Conservation (phyloP, 2,329 filamentous ascomycete species). For the Microcyclospora tardicrescens region DNA sequence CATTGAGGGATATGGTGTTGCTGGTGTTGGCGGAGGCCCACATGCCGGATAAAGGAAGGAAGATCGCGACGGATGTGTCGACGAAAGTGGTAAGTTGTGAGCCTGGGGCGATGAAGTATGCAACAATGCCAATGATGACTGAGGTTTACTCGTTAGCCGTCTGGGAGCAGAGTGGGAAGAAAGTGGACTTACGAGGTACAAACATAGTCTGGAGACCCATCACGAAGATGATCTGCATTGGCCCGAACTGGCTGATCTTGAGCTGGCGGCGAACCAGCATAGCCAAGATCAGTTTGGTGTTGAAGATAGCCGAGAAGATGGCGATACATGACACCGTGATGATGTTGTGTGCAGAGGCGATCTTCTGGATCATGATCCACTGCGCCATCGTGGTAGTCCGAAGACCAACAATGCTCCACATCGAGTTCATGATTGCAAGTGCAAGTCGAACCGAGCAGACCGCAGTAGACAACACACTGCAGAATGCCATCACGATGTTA, state of each 20-base stretch:
- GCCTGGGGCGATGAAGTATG: conserved; percentile 36
- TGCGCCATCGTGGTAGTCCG: conserved; percentile 5
- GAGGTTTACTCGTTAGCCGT: conserved; percentile 7
- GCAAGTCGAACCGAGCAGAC: conserved; percentile 43
- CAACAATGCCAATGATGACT: conserved; percentile 49
- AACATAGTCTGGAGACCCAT: conserved; percentile 56
- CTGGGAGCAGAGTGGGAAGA: conserved; percentile 1
- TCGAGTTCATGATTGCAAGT: conserved; percentile 36
- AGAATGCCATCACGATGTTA: conserved; percentile 33
- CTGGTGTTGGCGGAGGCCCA: conserved; percentile 41
- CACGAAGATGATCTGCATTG: conserved; percentile 54
- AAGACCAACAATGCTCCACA: conserved; percentile 13
- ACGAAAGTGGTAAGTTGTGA: conserved; percentile 43
- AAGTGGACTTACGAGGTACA: conserved; percentile 43
- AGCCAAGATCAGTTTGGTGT: conserved; percentile 46
- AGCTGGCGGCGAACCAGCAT: conserved; percentile 43
- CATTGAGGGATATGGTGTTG: conserved; percentile 9
- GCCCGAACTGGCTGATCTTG: conserved; percentile 47
- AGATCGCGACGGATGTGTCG: conserved; percentile 47
- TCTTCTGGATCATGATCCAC: conserved; percentile 20
- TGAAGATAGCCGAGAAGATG: conserved; percentile 50
- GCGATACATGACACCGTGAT: conserved; percentile 44
- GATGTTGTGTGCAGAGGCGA: conserved; percentile 37
- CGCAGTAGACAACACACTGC: conserved; percentile 36
- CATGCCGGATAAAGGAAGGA: conserved; percentile 52